A percentile compares a stretch with the other conserved stretches of the same genome.
phyloP scores from a whole-genome alignment of 2,329 filamentous ascomycete genomes.

The Mycosphaerella arachidis region DNA sequence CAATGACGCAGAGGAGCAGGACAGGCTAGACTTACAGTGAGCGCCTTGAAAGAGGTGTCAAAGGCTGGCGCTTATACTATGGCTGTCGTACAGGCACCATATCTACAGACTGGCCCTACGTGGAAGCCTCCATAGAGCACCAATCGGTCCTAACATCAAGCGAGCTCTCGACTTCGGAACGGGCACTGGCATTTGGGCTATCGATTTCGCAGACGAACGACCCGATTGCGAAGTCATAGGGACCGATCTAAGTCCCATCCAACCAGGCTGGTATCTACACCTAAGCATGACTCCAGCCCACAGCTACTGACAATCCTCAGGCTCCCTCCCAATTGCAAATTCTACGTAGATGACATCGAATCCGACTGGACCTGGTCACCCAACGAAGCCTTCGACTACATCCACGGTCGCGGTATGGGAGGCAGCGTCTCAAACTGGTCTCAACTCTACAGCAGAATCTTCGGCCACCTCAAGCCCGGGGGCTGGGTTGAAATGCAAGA shows the following conservation, averaged over 20 bases:
- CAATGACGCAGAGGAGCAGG: slow-evolving; percentile 25
- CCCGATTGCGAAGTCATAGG: slow-evolving; percentile 23
- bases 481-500: slow-evolving; percentile 39
- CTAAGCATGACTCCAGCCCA: background rate
- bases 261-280: slow-evolving; percentile 12
- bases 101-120: slow-evolving; percentile 11
- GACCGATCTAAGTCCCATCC: slow-evolving; percentile 27
- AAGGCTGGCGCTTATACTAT: background rate
- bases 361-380: slow-evolving; percentile 14
- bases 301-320: background rate
- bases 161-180: slow-evolving; percentile 16
- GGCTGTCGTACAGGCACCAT: slow-evolving; percentile 9
- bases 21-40: slow-evolving; percentile 22
- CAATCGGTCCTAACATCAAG: slow-evolving; percentile 5
- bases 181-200: slow-evolving; percentile 30
- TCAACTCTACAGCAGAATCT: slow-evolving; percentile 20
- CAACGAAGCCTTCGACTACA: slow-evolving; percentile 25
- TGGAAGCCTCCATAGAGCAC: slow-evolving; percentile 14
- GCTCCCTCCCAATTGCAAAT: slow-evolving; percentile 17
- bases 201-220: slow-evolving; percentile 33
- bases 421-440: slow-evolving; percentile 25
- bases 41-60: background rate
- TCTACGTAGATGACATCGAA: slow-evolving; percentile 20
- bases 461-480: slow-evolving; percentile 26
- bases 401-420: slow-evolving; percentile 28